Conservation (phyloP, 495 filamentous ascomycete genomes). For the Delitschia confertaspora region DNA sequence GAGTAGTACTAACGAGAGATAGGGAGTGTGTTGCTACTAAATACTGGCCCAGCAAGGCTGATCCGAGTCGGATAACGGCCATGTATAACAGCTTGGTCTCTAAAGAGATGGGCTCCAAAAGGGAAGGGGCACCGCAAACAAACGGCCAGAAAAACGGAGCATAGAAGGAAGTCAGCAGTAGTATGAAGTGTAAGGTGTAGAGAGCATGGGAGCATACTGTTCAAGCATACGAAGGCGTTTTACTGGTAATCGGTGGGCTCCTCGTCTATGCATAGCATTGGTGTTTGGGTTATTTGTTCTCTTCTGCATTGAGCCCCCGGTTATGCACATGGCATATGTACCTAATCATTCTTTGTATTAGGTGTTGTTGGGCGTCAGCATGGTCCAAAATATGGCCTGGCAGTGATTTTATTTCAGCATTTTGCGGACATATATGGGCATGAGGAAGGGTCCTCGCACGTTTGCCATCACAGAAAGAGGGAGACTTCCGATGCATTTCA, state of each 20-base stretch:
- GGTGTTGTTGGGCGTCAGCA: neutral
- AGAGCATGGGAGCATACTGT: neutral
- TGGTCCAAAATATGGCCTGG: too few relatives aligned
- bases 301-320: neutral
- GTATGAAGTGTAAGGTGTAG: neutral
- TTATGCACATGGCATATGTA: neutral
- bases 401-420: too few relatives aligned
- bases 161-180: conserved; percentile 3
- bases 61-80: conserved; percentile 3
- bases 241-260: neutral
- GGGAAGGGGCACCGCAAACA: conserved; percentile 1
- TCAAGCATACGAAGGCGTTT: conserved; percentile 1
- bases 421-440: too few relatives aligned
- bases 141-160: conserved; percentile 6
- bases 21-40: conserved; percentile 36
- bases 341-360: neutral
- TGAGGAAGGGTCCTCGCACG: too few relatives aligned
- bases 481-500: too few relatives aligned
- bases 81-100: conserved; percentile 23
- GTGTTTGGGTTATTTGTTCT: conserved; percentile 8
- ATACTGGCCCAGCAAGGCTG: conserved; percentile 34
- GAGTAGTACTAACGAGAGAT: neutral
- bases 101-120: conserved; percentile 10
- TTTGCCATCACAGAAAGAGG: too few relatives aligned
- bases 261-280: conserved; percentile 18